Conservation (phyloP, 176 grass and related monocot species). For the Canna indica region DNA sequence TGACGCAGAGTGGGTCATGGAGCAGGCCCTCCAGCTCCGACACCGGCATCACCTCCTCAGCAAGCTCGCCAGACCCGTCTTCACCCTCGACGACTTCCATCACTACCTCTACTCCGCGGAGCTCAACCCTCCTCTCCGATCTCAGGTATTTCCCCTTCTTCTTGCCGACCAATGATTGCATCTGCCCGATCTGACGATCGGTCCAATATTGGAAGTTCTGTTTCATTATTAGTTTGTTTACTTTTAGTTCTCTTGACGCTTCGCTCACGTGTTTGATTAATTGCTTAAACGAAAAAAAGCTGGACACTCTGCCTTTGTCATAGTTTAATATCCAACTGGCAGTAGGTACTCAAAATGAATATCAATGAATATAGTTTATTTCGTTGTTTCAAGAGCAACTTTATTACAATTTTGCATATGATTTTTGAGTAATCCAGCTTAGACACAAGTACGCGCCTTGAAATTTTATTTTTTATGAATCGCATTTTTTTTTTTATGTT, state of each 20-base stretch:
- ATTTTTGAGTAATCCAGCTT: too few relatives aligned
- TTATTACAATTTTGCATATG: too few relatives aligned
- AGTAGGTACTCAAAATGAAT: neutral
- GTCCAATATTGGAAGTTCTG: neutral
- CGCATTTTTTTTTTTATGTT: neutral
- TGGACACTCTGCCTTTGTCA: neutral
- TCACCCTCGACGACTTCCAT: constrained; percentile 64
- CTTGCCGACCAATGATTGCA: constrained; percentile 1
- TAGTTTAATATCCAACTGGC: neutral
- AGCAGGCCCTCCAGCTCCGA: constrained; percentile 38
- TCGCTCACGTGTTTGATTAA: neutral
- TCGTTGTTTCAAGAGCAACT: too few relatives aligned
- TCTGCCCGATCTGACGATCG: neutral
- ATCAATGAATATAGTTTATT: neutral
- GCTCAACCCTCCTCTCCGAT: constrained; percentile 49
- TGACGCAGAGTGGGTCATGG: constrained; percentile 24
- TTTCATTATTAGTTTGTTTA: neutral
- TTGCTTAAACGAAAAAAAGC: neutral
- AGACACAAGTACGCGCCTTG: too few relatives aligned
- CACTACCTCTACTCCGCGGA: constrained; percentile 67
- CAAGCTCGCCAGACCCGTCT: constrained; percentile 27
- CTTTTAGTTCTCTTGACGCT: neutral
- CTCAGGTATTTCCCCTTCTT: constrained; percentile 25
- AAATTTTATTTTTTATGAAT: too few relatives aligned
- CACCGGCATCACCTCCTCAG: constrained; percentile 27